Percentiles rank a stretch among this genome's conserved stretches.
Evolutionary conservation across 169 alveolate species (phyloP).

Genomic region (Pseudocohnilembus persalinus): DNA sequence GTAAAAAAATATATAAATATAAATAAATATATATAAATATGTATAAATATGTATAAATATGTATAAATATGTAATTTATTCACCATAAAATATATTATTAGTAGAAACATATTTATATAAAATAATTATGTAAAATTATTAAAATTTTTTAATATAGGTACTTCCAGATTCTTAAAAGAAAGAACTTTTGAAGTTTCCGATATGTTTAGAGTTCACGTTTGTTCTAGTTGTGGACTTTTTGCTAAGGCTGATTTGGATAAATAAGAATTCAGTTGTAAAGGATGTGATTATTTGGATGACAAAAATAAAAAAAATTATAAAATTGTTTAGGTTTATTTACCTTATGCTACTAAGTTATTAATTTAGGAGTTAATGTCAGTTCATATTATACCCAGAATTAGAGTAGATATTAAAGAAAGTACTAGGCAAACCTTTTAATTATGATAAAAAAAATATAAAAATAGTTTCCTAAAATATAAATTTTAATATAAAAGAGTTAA

Average conservation of each 20-base stretch:
- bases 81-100: too few species aligned
- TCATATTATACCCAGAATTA: constrained; percentile 97
- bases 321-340: constrained; percentile 94
- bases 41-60: too few species aligned
- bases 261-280: constrained; percentile 90
- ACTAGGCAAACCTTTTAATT: constrained; percentile 10
- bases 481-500: neutral
- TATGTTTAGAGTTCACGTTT: constrained; percentile 98
- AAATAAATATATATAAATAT: neutral
- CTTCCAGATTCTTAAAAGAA: constrained; percentile 99
- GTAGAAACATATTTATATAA: too few species aligned
- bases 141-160: constrained; percentile 76
- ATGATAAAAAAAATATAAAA: neutral
- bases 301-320: constrained; percentile 79
- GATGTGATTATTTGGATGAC: constrained; percentile 74
- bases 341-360: constrained; percentile 98
- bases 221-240: constrained; percentile 96
- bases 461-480: too few species aligned
- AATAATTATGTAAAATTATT: too few species aligned
- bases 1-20: neutral
- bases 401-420: neutral
- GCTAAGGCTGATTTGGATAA: constrained; percentile 94
- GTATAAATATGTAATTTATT: too few species aligned
- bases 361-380: constrained; percentile 98
- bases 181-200: constrained; percentile 98